phyloP scores from a whole-genome alignment of 202 grass and related monocot species.

The Eragrostis tef region DNA sequence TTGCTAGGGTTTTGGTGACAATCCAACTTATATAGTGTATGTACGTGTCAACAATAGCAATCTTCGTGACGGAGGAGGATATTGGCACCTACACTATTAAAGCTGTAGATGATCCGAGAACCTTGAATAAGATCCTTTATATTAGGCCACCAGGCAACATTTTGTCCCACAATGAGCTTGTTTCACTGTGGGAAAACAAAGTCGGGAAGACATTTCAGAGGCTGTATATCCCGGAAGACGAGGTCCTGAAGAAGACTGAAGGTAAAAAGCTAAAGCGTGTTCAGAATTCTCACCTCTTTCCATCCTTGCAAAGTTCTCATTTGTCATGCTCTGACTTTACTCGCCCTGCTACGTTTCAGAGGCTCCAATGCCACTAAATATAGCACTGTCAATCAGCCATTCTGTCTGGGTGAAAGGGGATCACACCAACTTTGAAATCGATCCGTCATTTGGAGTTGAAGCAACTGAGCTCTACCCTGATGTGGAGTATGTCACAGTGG shows the following conservation, averaged over 20 bases:
- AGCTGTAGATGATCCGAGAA: constrained; percentile 57
- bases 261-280: constrained; percentile 22
- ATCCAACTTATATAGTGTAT: neutral
- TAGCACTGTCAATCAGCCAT: constrained; percentile 55
- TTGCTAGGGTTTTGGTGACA: neutral
- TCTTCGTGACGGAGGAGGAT: constrained; percentile 62
- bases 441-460: constrained; percentile 71
- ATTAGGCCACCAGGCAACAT: constrained; percentile 59
- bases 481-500: constrained; percentile 61
- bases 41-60: constrained; percentile 31
- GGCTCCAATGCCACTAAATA: constrained; percentile 51
- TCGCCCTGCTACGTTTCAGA: constrained; percentile 48
- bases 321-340: neutral
- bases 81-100: constrained; percentile 60
- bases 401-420: constrained; percentile 66
- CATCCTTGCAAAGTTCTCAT: neutral
- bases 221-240: constrained; percentile 58
- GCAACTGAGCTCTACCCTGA: constrained; percentile 66
- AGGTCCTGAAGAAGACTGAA: constrained; percentile 57
- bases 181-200: constrained; percentile 68
- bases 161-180: constrained; percentile 63
- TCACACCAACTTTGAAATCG: constrained; percentile 68
- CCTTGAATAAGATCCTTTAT: constrained; percentile 66
- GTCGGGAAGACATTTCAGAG: constrained; percentile 54
- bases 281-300: neutral